Base-by-base conservation (phyloP, 352 stramenopile species). In the Pythium monospermum region DNA sequence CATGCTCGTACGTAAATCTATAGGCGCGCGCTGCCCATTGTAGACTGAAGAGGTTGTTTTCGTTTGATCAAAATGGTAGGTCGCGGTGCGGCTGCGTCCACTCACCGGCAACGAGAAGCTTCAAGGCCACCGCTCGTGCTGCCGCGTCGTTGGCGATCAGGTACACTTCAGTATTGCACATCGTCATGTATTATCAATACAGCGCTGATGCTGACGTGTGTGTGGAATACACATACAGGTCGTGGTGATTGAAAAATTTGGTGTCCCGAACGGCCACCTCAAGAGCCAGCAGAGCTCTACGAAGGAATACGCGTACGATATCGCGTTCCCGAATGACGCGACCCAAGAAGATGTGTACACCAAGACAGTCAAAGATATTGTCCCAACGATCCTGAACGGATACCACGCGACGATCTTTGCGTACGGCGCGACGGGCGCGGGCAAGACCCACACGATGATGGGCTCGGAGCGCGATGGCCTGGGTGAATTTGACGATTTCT, bases 391-490 rank as follows among this genome's bases (percentile, higher is more conserved):
- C n/a, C 57, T 93, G 8, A 71, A 87, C 37, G 82, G 79, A 26
- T 91, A 84, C 63, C 76, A 89, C 50, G 78, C 73, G n/a, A 91
- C 81, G 4, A 86, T 91, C 56, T 91, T 91, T 58, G 81, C 81
- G 59, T 81, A 57, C 44, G 76, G 76, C 5, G 71, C 73, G 1
- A 87, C 76, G 1, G 76, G 76, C 2, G 76, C 76, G 2, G 76
- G 76, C 42, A 87, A 87, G 56, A 87, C 76, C 32, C 70, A 85
- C 58, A 87, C 76, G 4, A 87, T 87, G 76, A 85, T 85, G 73
- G 76, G 73, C 21, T 78, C 58, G 18, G 68, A 85, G 56, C 70
- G 69, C n/a, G 76, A 92, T 28, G 70, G 70, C 15, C 44, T 68
- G 6, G 57, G 57, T 45, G 67, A 83, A 23, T 45, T 75, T 5